These are phyloP conservation scores for Penicillium sp. DNA, from an alignment of 2,329 filamentous ascomycete species.

Conservation along the genomic window DNA sequence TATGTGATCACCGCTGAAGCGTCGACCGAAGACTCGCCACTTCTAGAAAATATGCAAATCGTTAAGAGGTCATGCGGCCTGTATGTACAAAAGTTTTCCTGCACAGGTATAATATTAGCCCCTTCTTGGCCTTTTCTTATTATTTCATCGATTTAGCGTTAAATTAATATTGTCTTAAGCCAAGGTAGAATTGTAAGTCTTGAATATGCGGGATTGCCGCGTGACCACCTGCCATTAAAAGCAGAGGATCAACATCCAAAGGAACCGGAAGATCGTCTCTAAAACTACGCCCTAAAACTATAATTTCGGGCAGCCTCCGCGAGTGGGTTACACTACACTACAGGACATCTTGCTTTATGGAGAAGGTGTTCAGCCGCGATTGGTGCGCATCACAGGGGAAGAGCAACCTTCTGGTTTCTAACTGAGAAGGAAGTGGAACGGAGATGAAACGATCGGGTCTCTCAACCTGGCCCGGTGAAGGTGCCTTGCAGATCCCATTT, in stretches of 20 bases:
- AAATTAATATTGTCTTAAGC: too few species aligned
- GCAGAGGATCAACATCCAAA: constrained; percentile 4
- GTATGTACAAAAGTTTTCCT: neutral
- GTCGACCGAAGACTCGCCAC: neutral
- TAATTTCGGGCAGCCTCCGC: neutral
- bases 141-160: neutral
- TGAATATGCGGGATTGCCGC: neutral
- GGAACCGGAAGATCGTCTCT: neutral
- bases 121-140: neutral
- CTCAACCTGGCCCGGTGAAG: neutral
- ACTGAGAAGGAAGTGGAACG: neutral
- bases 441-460: neutral
- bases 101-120: neutral
- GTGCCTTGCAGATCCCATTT: neutral
- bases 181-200: too few species aligned
- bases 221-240: constrained; percentile 5
- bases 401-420: neutral
- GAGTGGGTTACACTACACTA: neutral
- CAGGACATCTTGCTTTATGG: neutral
- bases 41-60: neutral
- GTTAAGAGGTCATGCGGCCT: neutral
- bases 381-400: neutral
- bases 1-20: neutral
- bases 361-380: neutral
- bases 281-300: neutral